Evolutionary conservation across 345 rosid genomes (phyloP).

Genomic region (Boechera stricta): DNA sequence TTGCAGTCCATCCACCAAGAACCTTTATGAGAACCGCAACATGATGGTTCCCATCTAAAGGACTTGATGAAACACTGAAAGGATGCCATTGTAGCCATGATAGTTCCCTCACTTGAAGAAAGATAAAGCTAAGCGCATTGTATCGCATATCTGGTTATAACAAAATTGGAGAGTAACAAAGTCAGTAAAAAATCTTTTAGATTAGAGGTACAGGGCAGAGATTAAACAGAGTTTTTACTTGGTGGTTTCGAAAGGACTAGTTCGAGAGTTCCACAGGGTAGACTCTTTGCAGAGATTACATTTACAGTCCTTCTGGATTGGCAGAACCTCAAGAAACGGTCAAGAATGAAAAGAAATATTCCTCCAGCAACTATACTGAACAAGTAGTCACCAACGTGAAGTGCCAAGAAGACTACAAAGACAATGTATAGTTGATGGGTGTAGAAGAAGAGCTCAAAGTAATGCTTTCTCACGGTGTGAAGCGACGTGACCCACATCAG

Average conservation of each 20-base stretch:
- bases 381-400: constrained; percentile 79
- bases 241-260: constrained; percentile 72
- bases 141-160: constrained; percentile 59
- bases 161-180: not conserved
- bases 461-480: constrained; percentile 64
- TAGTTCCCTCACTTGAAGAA: constrained; percentile 79
- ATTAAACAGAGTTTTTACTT: constrained; percentile 52
- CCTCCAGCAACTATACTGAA: constrained; percentile 80
- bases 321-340: constrained; percentile 88
- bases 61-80: constrained; percentile 94
- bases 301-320: constrained; percentile 78
- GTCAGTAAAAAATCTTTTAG: constrained; percentile 7
- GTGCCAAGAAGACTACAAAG: constrained; percentile 75
- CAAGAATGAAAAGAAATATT: constrained; percentile 81
- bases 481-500: constrained; percentile 90
- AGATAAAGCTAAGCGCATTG: constrained; percentile 85
- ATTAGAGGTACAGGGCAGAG: constrained; percentile 9
- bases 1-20: constrained; percentile 79
- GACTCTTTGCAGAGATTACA: constrained; percentile 71
- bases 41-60: constrained; percentile 72
- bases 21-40: constrained; percentile 79
- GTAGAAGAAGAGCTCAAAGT: constrained; percentile 92
- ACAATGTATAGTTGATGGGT: constrained; percentile 86
- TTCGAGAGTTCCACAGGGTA: constrained; percentile 85
- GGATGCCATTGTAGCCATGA: constrained; percentile 99